phyloP scores from a whole-genome alignment of 805 yeast species.

The Lachancea meyersii region DNA sequence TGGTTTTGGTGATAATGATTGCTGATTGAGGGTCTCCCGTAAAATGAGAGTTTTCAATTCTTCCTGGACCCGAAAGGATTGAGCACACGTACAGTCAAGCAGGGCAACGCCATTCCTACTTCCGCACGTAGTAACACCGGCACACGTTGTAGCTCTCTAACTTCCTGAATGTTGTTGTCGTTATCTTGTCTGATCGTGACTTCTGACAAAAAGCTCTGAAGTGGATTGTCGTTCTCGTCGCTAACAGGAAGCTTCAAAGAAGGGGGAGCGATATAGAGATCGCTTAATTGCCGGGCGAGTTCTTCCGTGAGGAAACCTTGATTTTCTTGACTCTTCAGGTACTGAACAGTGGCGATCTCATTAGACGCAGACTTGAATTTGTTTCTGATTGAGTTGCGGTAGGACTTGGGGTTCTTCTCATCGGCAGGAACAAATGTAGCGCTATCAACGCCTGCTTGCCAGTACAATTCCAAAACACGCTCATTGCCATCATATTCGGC shows the following conservation, averaged over 20 bases:
- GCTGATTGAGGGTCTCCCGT: neutral
- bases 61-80: slow-evolving; percentile 58
- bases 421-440: slow-evolving; percentile 91
- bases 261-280: slow-evolving; percentile 48
- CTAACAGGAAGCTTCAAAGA: slow-evolving; percentile 27
- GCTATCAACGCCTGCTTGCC: slow-evolving; percentile 91
- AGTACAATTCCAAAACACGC: slow-evolving; percentile 70
- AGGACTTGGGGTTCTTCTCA: slow-evolving; percentile 70
- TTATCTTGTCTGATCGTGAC: slow-evolving; percentile 58
- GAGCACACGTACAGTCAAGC: slow-evolving; percentile 83
- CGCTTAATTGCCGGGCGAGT: slow-evolving; percentile 43
- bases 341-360: slow-evolving; percentile 56
- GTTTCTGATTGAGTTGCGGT: slow-evolving; percentile 71
- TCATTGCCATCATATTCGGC: slow-evolving; percentile 80
- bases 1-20: slow-evolving; percentile 1
- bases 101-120: slow-evolving; percentile 92
- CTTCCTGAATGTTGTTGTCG: slow-evolving; percentile 67
- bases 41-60: neutral
- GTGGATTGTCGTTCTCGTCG: slow-evolving; percentile 29
- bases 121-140: slow-evolving; percentile 87
- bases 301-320: slow-evolving; percentile 34
- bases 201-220: slow-evolving; percentile 52
- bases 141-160: slow-evolving; percentile 66
- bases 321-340: slow-evolving; percentile 26
- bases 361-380: slow-evolving; percentile 65